Base-by-base conservation (phyloP, 352 stramenopile genomes). In the Phytopythium mirpurense region DNA sequence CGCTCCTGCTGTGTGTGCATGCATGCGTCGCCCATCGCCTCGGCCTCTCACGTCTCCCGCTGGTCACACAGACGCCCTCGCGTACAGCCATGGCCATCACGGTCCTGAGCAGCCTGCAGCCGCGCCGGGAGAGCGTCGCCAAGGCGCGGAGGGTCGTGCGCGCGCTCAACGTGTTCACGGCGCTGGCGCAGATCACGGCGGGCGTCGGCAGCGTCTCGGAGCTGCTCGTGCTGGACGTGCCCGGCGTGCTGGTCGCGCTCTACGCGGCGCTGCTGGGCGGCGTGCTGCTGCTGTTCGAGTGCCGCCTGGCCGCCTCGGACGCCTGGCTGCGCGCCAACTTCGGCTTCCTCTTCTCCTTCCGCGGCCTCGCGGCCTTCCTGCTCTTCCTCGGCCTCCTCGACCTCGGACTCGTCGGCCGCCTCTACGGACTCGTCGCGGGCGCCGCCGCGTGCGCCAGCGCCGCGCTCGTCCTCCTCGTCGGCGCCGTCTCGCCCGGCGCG, bases 361-460 rank as follows among this genome's bases (percentile, higher is more conserved):
- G 67, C 15, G 75, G 75, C 1, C 74, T 80, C 54, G 61, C 72
- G 3, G 71, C 51, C 8, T 83, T 72, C 36, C 62, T 86, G 24
- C 52, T 86, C 43, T 82, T 86, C 59, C 67, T 86, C 40, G 75
- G 75, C 10, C 56, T 86, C 49, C 60, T 86, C n/a, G 72, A 83
- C 21, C 60, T 86, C 26, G 75, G 75, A 12, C 76, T 84, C 68
- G 67, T 71, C 7, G 66, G 71, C 23, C 58, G 62, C 6, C 29
- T 70, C 21, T 75, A 79, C 45, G 72, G 67, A 0, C 46, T 67
- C 14, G 44, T 77, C 42, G 67, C 72, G 14, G 72, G 72, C 26
- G 55, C 36, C 0, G 27, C 65, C 9, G 72, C 72, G n/a, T 74
- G 60, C 41, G 52, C 62, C 36, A 82, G 70, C 51, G 68, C 71